These are phyloP conservation scores for Naganishia randhawae DNA, from an alignment of 768 basidiomycete genomes.

Conservation along the genomic window DNA sequence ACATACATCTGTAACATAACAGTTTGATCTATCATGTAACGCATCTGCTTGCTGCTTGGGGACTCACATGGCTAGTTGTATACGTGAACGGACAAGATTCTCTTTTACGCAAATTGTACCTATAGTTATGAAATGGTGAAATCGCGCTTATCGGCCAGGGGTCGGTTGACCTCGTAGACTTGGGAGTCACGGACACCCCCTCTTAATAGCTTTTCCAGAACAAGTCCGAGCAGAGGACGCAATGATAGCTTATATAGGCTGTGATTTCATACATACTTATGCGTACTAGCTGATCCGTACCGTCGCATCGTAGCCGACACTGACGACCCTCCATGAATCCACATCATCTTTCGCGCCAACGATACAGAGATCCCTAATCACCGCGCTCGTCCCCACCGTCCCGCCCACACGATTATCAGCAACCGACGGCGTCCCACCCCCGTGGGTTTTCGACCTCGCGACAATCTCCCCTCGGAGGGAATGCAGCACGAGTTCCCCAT, in stretches of 20 bases:
- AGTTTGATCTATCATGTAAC: neutral
- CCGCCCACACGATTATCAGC: slow-evolving; percentile 14
- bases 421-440: too few species aligned
- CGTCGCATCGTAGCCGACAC: slow-evolving; percentile 47
- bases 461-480: slow-evolving; percentile 37
- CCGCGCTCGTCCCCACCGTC: slow-evolving; percentile 38
- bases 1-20: slow-evolving; percentile 1
- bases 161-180: too few species aligned
- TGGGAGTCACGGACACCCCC: too few species aligned
- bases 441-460: slow-evolving; percentile 41
- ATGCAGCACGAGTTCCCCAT: slow-evolving; percentile 43
- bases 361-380: slow-evolving; percentile 40
- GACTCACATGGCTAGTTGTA: neutral
- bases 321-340: slow-evolving; percentile 39
- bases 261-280: too few species aligned
- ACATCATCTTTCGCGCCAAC: slow-evolving; percentile 15
- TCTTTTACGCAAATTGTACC: too few species aligned
- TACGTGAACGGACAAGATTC: too few species aligned
- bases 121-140: too few species aligned
- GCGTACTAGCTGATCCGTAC: slow-evolving; percentile 35
- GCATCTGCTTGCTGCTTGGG: neutral
- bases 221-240: too few species aligned
- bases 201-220: too few species aligned
- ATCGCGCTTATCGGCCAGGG: too few species aligned
- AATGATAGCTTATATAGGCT: too few species aligned